Base-by-base conservation (phyloP, 2,329 filamentous ascomycete species). In the Xylariaceae sp. region DNA sequence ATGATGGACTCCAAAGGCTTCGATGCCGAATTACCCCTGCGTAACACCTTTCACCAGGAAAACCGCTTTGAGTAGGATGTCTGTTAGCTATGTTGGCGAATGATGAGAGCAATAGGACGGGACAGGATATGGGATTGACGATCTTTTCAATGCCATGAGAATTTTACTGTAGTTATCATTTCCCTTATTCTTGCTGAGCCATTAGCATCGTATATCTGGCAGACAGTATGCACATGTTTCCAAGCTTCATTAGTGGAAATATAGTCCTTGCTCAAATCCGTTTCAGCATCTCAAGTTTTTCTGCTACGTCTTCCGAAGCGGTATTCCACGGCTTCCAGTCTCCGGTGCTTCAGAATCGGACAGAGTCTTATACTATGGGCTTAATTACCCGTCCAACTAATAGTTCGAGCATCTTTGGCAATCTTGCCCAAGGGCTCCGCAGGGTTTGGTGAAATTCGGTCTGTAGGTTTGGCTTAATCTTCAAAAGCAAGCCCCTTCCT, bases 1-100 rank as follows among this genome's bases (percentile, higher is more conserved):
- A 77, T 77, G 75, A 74, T 72, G 67, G 75, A 75, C 58, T 69
- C 75, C 39, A 67, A 72, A 40, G 72, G 71, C 0, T 72, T 69
- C 33, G 73, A 75, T 6, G 55, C 54, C 0, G 74, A 75, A 1
- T 29, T 76, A 41, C 72, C 73, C 2, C 58, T 73, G 34, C 64
- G 72, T 6, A 70, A 65, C 47, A 74, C 73, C 4, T 76, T 68
- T 34, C 58, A 69, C 19, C 54, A 68, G 49, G 64, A 66, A 39
- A 36, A 44, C 16, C 53, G 53, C 5, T 66, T 66, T 17, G 64
- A 66, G 55, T 65, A 64, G 57, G 41, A 21, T 14, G 24, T 40
- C 16, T 33, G 8, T 8, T 48, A 3, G 12, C n/a, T 16, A 21
- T 7, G n/a, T n/a, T 16, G 14, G 16, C 6, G 11, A 11, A 29